A percentile compares a stretch with the other conserved stretches of the same genome.
Evolutionary conservation across 345 rosid genomes (phyloP).

Genomic region (Barbarea vulgaris): DNA sequence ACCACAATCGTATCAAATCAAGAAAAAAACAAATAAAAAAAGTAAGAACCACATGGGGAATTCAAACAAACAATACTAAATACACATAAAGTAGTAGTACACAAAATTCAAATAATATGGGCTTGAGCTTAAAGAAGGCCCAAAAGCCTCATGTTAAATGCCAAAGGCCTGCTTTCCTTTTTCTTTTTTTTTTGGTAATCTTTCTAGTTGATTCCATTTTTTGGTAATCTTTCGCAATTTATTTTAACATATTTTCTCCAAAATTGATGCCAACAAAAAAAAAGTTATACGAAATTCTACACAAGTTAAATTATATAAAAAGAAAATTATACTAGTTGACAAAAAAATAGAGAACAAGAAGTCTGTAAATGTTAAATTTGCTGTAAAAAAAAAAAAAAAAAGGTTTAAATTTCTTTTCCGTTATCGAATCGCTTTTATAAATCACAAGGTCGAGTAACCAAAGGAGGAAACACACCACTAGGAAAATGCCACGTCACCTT

Average conservation of each 20-base stretch:
- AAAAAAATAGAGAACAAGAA: neutral
- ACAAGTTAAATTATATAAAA: neutral
- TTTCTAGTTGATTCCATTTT: no score
- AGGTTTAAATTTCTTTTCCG: neutral
- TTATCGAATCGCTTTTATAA: neutral
- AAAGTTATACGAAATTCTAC: neutral
- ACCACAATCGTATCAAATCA: neutral
- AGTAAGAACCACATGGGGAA: no score
- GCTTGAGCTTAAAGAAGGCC: slow-evolving; percentile 6
- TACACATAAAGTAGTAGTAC: no score
- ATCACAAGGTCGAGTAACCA: slow-evolving; percentile 2
- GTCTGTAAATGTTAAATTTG: neutral
- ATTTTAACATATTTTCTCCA: neutral
- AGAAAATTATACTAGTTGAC: neutral
- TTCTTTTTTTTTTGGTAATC: no score
- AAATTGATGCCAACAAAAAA: neutral
- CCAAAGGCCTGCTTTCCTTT: no score
- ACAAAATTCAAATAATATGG: neutral
- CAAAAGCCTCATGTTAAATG: neutral
- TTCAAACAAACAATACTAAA: no score
- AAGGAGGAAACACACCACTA: slow-evolving; percentile 23
- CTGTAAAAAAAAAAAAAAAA: neutral
- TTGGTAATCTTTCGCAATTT: neutral
- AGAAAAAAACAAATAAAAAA: no score
- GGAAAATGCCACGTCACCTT: neutral